Evolutionary conservation across 352 stramenopile species (phyloP).

Genomic region (Plasmopara muralis): DNA sequence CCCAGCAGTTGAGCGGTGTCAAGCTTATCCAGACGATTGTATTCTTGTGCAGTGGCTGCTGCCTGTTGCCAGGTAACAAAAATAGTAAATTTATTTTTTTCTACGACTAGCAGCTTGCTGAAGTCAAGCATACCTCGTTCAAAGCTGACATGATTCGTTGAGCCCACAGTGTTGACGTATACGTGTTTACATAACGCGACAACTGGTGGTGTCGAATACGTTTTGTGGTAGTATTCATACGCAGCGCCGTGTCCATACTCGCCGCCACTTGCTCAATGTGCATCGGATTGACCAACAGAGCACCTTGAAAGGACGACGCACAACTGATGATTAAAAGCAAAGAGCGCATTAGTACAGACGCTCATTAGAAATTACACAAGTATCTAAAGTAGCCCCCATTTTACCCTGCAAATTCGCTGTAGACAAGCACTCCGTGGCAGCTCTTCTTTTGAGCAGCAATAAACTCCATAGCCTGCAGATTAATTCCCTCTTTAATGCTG

Average conservation of each 20-base stretch:
- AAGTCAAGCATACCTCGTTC: constrained; percentile 34
- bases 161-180: constrained; percentile 83
- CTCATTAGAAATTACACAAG: not conserved
- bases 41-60: constrained; percentile 67
- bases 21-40: constrained; percentile 82
- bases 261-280: constrained; percentile 85
- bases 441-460: constrained; percentile 79
- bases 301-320: constrained; percentile 83
- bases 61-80: constrained; percentile 18
- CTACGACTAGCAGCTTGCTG: not conserved
- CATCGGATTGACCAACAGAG: constrained; percentile 84
- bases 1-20: constrained; percentile 75
- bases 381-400: not conserved
- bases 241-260: constrained; percentile 75
- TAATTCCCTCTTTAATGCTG: constrained; percentile 88
- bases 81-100: too few relatives aligned
- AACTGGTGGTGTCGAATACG: constrained; percentile 82
- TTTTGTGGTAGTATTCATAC: constrained; percentile 84
- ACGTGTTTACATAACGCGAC: constrained; percentile 84
- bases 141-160: constrained; percentile 81
- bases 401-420: constrained; percentile 86
- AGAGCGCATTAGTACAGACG: too few relatives aligned
- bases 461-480: constrained; percentile 88
- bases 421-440: constrained; percentile 83
- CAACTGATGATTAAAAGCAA: constrained; percentile 30